Percentiles rank a stretch among this genome's conserved stretches.
These are phyloP conservation scores for Byssoonygena ceratinophila DNA, from an alignment of 2,329 filamentous ascomycete species.

Conservation along the genomic window DNA sequence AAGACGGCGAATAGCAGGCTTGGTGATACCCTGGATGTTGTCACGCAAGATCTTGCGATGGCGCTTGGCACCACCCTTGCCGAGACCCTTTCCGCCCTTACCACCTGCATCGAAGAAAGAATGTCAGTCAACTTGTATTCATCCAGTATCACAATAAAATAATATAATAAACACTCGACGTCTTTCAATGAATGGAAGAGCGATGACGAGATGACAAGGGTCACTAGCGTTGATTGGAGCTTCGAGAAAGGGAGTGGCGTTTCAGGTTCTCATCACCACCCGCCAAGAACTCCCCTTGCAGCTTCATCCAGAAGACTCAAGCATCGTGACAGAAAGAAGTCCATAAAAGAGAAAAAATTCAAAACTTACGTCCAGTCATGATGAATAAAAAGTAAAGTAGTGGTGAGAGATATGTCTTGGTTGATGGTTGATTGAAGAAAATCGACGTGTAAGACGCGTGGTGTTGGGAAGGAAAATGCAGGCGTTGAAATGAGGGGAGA, in stretches of 20 bases:
- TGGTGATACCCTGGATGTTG: constrained; percentile 99
- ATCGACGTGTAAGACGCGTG: not conserved
- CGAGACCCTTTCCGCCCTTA: constrained; percentile 95
- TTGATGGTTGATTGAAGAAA: constrained; percentile 3
- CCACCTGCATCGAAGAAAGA: constrained; percentile 49
- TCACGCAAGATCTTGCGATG: constrained; percentile 98
- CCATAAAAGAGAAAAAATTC: constrained; percentile 10
- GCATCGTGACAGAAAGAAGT: not conserved
- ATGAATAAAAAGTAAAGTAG: constrained; percentile 30
- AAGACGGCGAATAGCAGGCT: constrained; percentile 96
- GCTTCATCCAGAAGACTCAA: too few relatives aligned
- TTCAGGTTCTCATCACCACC: not conserved
- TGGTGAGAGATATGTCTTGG: constrained; percentile 11
- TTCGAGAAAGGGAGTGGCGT: not conserved
- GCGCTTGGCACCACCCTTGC: constrained; percentile 97
- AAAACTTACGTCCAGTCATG: constrained; percentile 50
- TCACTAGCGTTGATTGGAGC: not conserved
- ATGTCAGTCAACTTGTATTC: not conserved
- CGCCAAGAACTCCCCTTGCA: constrained; percentile 10
- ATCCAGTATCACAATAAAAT: not conserved
- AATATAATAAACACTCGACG: too few relatives aligned
- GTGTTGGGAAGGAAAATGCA: constrained; percentile 14
- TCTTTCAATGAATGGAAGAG: not conserved
- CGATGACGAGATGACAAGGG: not conserved
- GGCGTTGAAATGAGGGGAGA: constrained; percentile 18